Conservation (phyloP, 106 monocot genomes). For the Hemerocallis citrina region DNA sequence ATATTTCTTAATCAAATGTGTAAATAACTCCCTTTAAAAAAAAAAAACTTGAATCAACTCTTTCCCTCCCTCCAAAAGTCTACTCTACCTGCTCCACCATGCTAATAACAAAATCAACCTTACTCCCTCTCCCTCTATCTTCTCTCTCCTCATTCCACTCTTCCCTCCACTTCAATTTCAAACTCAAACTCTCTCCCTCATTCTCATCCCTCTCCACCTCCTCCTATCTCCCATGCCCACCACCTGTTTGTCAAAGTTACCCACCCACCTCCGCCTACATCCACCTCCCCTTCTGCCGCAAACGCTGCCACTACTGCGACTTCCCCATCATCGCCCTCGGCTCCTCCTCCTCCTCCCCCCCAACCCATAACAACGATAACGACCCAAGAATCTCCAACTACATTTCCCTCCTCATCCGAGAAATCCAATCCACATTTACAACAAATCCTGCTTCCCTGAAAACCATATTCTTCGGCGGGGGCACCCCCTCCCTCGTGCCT, state of each 20-base stretch:
- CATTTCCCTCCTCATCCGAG: conserved; percentile 55
- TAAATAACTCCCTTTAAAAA: no score
- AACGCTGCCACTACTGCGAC: conserved; percentile 96
- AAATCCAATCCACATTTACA: conserved; percentile 45
- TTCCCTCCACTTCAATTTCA: not conserved
- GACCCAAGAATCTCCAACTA: conserved; percentile 75
- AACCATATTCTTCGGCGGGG: conserved; percentile 89
- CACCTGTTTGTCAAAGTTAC: conserved; percentile 25
- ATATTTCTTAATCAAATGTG: no score
- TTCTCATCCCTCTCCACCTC: not conserved
- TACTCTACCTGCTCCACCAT: no score
- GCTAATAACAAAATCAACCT: conserved; percentile 5
- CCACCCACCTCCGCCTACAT: conserved; percentile 69
- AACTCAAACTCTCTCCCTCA: not conserved
- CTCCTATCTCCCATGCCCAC: conserved; percentile 6
- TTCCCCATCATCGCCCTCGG: conserved; percentile 96
- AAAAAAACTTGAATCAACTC: no score
- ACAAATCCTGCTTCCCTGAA: conserved; percentile 13
- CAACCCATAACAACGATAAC: conserved; percentile 8
- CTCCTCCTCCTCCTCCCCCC: conserved; percentile 16
- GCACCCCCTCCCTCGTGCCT: conserved; percentile 90
- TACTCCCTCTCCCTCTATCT: not conserved
- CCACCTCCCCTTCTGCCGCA: conserved; percentile 98
- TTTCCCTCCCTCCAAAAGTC: no score
- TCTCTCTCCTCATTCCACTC: not conserved